Evolutionary conservation across 2,329 filamentous ascomycete species (phyloP).

Genomic region (Cladorrhinum sp.): DNA sequence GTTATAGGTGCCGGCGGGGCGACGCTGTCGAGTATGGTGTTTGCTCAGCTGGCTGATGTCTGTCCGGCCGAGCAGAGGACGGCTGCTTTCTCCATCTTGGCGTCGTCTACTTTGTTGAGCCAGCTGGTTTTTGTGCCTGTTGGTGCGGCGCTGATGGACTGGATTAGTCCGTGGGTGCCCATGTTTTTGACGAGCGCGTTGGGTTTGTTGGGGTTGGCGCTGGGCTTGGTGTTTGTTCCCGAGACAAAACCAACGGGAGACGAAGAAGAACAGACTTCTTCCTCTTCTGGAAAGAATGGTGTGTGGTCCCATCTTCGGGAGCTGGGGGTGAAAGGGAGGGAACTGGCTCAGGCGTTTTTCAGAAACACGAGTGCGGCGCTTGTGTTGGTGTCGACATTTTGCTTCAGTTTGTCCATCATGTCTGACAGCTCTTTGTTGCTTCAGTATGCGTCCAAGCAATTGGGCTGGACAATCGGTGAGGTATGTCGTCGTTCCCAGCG

Average conservation of each 20-base stretch:
- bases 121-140: constrained; percentile 20
- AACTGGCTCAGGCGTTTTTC: neutral
- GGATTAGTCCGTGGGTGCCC: constrained; percentile 20
- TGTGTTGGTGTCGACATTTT: constrained; percentile 3
- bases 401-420: constrained; percentile 11
- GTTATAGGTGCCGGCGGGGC: constrained; percentile 16
- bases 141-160: constrained; percentile 15
- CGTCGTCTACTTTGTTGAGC: constrained; percentile 10
- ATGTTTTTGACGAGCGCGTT: constrained; percentile 7
- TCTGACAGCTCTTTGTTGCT: constrained; percentile 10
- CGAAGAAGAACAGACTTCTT: no score
- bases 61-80: constrained; percentile 20
- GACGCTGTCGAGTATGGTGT: constrained; percentile 13
- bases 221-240: constrained; percentile 2
- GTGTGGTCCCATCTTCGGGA: neutral
- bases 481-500: constrained; percentile 9
- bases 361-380: neutral
- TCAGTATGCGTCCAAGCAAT: constrained; percentile 17
- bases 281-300: neutral
- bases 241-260: constrained; percentile 10
- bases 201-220: neutral
- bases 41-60: constrained; percentile 20
- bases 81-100: constrained; percentile 21
- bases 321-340: neutral
- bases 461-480: constrained; percentile 21